Base-by-base conservation (phyloP, 805 yeast genomes). In the Wickerhamiella domercqiae region DNA sequence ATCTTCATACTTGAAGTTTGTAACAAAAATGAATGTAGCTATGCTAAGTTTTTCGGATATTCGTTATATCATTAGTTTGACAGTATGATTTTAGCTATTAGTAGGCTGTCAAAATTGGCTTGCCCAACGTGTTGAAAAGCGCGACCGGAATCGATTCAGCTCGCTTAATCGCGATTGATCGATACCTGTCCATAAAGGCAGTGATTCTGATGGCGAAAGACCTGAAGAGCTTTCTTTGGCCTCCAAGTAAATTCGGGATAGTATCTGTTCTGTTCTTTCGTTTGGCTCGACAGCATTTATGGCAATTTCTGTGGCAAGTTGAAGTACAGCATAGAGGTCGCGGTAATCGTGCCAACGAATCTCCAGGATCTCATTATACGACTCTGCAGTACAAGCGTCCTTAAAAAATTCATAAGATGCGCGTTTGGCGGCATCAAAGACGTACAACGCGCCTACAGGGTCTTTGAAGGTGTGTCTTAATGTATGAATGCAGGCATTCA, bases 271-370 rank as follows among this genome's bases (percentile, higher is more conserved):
- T 4, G 68, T 64, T 11, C 47, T 53, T 3, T 50, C 36, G 37
- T 59, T 53, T 3, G 63, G 59, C 24, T 53, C 52, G 7, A 65
- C 55, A 5, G 64, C 68, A 41, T 65, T 63, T 37, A 61, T 59
- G 13, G 54, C 56, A 49, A 65, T 53, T 39, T 65, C 69, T 14
- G 60, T 55, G n/a, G 61, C 48, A 14, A 61, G 41, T 11, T 47
- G 44, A 18, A 56, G 53, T n/a, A 62, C 54, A 3, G 53, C 48
- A 20, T 48, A 50, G 21, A 64, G 42, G 39, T 63, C 66, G 26
- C 58, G 54, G 46, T 53, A 62, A 33, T 47, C 47, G 20, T 56
- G 47, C 69, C 70, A 66, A n/a, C 54, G 41, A 6, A 63, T 46
- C 29, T 45, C 39, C 13, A 66, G 43, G 32, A 61, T 54, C 28